Evolutionary conservation across 345 rosid species (phyloP).

Genomic region (Trapa bicornis): DNA sequence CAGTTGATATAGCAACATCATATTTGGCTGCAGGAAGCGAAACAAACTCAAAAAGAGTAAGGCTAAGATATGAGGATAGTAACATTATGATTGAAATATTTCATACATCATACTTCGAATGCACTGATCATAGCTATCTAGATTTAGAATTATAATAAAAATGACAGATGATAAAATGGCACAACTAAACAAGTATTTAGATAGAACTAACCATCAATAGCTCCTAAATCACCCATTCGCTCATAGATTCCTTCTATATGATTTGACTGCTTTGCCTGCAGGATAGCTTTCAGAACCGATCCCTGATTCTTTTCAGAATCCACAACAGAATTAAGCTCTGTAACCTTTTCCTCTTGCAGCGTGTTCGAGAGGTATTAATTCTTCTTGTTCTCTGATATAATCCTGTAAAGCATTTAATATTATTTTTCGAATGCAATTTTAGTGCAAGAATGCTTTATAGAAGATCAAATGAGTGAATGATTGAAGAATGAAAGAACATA

Average conservation of each 20-base stretch:
- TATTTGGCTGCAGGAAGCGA: constrained; percentile 65
- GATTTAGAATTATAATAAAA: neutral
- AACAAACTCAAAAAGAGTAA: neutral
- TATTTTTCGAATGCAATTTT: constrained; percentile 10
- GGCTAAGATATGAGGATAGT: neutral
- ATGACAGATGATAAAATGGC: neutral
- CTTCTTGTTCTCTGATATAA: constrained; percentile 70
- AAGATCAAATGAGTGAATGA: constrained; percentile 12
- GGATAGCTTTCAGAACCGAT: constrained; percentile 74
- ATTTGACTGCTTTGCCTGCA: constrained; percentile 68
- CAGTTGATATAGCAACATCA: constrained; percentile 92
- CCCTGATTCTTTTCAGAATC: constrained; percentile 91
- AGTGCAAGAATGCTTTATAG: neutral
- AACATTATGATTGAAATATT: neutral
- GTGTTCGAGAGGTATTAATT: constrained; percentile 71
- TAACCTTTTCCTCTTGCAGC: constrained; percentile 86
- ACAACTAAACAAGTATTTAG: neutral
- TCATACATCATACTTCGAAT: neutral
- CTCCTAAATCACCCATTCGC: constrained; percentile 97
- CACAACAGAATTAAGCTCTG: constrained; percentile 63
- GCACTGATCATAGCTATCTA: neutral
- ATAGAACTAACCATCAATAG: constrained; percentile 65
- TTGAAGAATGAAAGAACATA: constrained; percentile 17
- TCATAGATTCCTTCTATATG: constrained; percentile 87
- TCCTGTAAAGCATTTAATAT: constrained; percentile 33